Base-by-base conservation (phyloP, 1,284 basidiomycete genomes). In the Cutaneotrichosporon sp. region DNA sequence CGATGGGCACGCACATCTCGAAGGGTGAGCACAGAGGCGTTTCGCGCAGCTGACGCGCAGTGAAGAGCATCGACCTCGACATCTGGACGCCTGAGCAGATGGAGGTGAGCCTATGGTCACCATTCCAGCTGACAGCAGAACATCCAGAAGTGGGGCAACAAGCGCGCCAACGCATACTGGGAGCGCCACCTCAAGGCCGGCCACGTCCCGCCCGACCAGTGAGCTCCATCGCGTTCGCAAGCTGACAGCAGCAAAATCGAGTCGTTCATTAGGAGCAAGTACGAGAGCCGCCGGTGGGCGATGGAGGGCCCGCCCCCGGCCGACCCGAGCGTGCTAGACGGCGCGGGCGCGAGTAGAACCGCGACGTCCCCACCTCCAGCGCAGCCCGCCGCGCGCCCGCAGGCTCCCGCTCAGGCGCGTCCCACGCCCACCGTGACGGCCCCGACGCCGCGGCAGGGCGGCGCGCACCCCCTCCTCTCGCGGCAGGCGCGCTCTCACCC, bases 1-100 rank as follows among this genome's bases (percentile, higher is more conserved):
- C 91, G 33, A 95, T 99, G 92, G 97, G 97, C 65, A 98, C 95
- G 0, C 97, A 99, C 78, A 95, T 97, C 79, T 91, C 90, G 80
- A 91, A 90, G 75, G 80, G 81, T 81, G 33, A 58, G 75, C 36
- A 4, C 29, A 29, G 9, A 29, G 29, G 29, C 29, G 5, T 29
- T n/a, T n/a, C n/a, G n/a, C n/a, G n/a, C n/a, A 24, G 53, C 51
- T 58, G 31, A 61, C 45, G 22, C 4, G 3, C 62, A 83, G 92
- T 99, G 75, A 97, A 97, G 78, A 97, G 93, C 9, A 93, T 99
- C 64, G 95, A 99, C 81, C 87, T 99, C 49, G 95, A 99, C 72
- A 88, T 92, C 22, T 99, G 95, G 95, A 97, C 92, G 4, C 91
- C 92, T 1, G 95, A 98, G 72, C 95, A 99, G 82, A 95, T 99